phyloP scores from a whole-genome alignment of 345 rosid species.

The Jatropha curcas region DNA sequence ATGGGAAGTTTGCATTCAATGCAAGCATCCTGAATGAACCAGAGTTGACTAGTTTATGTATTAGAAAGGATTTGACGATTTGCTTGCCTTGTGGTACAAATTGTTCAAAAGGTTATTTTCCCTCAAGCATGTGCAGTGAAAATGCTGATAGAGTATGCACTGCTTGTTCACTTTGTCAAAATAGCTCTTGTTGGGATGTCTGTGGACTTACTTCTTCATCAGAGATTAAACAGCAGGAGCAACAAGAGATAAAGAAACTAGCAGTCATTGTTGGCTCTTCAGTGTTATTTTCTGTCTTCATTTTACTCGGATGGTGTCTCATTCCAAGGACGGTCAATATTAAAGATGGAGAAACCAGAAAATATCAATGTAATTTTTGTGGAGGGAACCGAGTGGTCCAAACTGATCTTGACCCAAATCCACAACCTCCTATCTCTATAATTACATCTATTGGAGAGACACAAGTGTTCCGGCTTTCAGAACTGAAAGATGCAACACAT shows the following conservation, averaged over 20 bases:
- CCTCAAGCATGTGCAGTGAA: constrained; percentile 67
- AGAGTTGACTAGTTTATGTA: constrained; percentile 69
- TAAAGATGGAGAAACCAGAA: constrained; percentile 37
- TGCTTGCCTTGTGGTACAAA: constrained; percentile 75
- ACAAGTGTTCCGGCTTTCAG: constrained; percentile 76
- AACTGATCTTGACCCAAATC: constrained; percentile 33
- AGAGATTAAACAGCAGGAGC: constrained; percentile 6
- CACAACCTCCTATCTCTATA: constrained; percentile 36
- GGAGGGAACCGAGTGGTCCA: constrained; percentile 54
- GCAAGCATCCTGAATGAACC: constrained; percentile 79
- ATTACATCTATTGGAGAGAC: constrained; percentile 56
- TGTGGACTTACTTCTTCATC: constrained; percentile 49
- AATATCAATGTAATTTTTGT: constrained; percentile 49
- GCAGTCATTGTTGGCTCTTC: constrained; percentile 46
- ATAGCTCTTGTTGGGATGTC: constrained; percentile 64
- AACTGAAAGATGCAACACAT: constrained; percentile 88
- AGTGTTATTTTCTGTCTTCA: constrained; percentile 39
- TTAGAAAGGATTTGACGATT: constrained; percentile 58
- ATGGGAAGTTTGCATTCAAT: constrained; percentile 69
- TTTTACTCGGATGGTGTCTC: constrained; percentile 53
- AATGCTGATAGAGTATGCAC: constrained; percentile 76
- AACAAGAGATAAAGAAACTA: constrained; percentile 27
- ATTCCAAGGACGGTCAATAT: constrained; percentile 35
- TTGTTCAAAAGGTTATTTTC: constrained; percentile 73
- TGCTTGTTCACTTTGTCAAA: constrained; percentile 88